A percentile compares a stretch with the other conserved stretches of the same genome.
phyloP scores from a whole-genome alignment of 208 protist species.

The Leishmania major region DNA sequence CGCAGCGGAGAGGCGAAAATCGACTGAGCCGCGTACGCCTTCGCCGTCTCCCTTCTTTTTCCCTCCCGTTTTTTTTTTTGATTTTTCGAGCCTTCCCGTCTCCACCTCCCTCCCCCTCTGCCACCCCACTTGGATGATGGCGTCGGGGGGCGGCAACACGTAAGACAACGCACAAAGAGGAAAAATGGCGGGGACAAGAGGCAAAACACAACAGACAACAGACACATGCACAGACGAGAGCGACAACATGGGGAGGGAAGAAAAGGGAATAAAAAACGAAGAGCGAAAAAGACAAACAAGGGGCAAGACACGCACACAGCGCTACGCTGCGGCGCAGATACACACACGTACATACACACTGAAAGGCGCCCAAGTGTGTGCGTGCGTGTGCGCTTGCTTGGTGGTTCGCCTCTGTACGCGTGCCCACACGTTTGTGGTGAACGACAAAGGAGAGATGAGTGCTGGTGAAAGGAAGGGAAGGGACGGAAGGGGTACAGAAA shows the following conservation, averaged over 20 bases:
- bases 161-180: not conserved
- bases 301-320: not conserved
- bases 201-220: not conserved
- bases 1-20: not conserved
- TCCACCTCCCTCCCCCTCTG: not conserved
- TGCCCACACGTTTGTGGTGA: not conserved
- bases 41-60: not conserved
- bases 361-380: constrained; percentile 2
- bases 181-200: not conserved
- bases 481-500: not conserved
- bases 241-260: not conserved
- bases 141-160: not conserved
- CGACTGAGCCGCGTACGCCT: not conserved
- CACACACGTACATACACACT: not conserved
- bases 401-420: not conserved
- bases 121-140: no score
- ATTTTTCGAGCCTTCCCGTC: not conserved
- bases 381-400: not conserved
- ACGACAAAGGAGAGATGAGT: not conserved
- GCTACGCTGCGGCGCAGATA: not conserved
- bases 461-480: not conserved
- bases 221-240: not conserved
- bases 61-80: not conserved
- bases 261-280: not conserved
- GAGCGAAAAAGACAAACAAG: not conserved